Evolutionary conservation across 495 filamentous ascomycete genomes (phyloP), one percentile per base, ranked within the genome.

Genomic region (Hypoxylon lenormandii): DNA sequence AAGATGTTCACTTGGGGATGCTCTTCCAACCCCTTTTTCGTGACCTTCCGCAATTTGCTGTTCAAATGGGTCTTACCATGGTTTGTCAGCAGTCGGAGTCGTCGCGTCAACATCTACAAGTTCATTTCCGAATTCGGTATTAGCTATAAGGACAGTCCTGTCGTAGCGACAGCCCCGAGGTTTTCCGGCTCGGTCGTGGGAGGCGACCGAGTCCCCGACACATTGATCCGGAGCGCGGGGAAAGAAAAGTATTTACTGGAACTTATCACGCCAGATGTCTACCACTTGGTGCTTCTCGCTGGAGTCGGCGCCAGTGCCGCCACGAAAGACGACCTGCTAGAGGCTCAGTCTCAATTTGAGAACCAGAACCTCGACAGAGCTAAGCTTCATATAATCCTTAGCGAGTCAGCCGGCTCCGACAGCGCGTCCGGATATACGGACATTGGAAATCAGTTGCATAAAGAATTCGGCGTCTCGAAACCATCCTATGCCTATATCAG

Each of bases 81-180:
- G 70, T 49, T 77, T 12, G 58, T 71, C 19, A 60, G 56, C 21
- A 72, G 69, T 49, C 40, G 38, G 2, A 19, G 18, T 16, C 49
- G 66, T 1, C 55, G 72, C 10, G 64, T 42, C 47, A 45, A 58
- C 19, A 55, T 76, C 19, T 80, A 77, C 48, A 51, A 56, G 12
- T 81, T 80, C 55, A 70, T 82, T 18, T 77, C 77, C 2, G 69
- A 79, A 63, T 70, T 83, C 26, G 78, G 73, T 3, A 74, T 82
- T 26, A 72, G 42, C 8, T 83, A 83, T 59, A 75, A 77, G 16
- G 56, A 68, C 8, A 76, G 76, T 18, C 59, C 67, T 11, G 59
- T 54, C 21, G 64, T 69, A 21, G 62, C 52, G 19, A 63, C 58
- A 10, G 52, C 66, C 0, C 19, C 62, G 4, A 52, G 62, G 6